Base-by-base conservation (phyloP, 805 yeast species). In the Candida michaelii region DNA sequence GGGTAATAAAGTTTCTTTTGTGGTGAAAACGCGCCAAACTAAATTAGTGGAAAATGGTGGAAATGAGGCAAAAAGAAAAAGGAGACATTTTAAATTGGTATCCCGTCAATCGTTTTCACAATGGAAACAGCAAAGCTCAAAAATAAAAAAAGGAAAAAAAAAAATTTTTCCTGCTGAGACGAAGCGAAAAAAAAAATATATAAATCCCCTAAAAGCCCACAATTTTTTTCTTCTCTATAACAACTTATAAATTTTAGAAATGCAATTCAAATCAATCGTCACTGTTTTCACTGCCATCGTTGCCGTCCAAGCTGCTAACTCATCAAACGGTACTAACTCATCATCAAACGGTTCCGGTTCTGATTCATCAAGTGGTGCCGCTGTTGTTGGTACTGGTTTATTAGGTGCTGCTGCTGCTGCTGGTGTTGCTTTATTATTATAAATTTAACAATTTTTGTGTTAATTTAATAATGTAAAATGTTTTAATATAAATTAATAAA, bases 241-340 rank as follows among this genome's bases (percentile, higher is more conserved):
- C 32, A 21, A 27, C n/a, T 8, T 5, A 25, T 14, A 19, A 21
- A 23, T 15, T 27, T 27, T 21, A 32, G 58, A 36, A 65, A 67
- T 67, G 73, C 72, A 67, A 64, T 63, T 66, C 63, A 55, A 59
- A 45, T 50, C 65, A 44, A 61, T 64, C 48, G 46, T 64, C 50
- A 52, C 62, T 56, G 65, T 71, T 52, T 60, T 68, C 60, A 55
- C 70, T 50, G 68, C 69, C 33, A 62, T 53, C 47, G 47, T 68
- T 39, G 67, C 60, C 43, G 70, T 58, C 46, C 58, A 66, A 36
- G 71, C 71, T 49, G 63, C 65, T 48, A 58, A 57, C 58, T 50
- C 51, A 40, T 35, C 64, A 38, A 56, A 58, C 56, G 53, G 48
- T 34, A 12, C 54, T 14, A 52, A 51, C 52, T 46, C 49, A 32